Percentiles rank a stretch among this genome's conserved stretches.
phyloP scores from a whole-genome alignment of 176 grass and related monocot species.

The Metroxylon sagu region DNA sequence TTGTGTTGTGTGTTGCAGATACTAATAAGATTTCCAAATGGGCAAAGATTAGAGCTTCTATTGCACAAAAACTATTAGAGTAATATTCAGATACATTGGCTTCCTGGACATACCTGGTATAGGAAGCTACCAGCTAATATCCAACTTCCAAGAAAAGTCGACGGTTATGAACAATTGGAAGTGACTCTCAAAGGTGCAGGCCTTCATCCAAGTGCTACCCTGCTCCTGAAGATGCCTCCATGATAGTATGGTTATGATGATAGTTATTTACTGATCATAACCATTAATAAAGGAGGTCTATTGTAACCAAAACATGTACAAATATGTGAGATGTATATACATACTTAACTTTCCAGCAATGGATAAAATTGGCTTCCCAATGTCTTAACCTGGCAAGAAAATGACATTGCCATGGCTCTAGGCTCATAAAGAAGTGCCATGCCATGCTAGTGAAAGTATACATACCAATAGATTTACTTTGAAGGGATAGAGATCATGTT shows the following conservation, averaged over 20 bases:
- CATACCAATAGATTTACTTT: no score
- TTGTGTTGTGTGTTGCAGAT: constrained; percentile 36
- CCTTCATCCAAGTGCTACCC: constrained; percentile 46
- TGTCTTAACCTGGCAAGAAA: no score
- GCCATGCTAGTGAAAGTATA: no score
- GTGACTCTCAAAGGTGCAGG: constrained; percentile 50
- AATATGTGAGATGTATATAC: no score
- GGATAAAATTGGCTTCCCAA: no score
- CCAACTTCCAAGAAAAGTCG: constrained; percentile 49
- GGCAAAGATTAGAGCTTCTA: constrained; percentile 46
- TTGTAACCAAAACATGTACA: no score
- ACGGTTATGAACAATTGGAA: constrained; percentile 43
- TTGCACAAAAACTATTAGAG: constrained; percentile 42
- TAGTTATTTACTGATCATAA: no score
- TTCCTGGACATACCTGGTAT: constrained; percentile 35
- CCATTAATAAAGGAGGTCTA: no score
- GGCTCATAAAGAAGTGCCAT: no score
- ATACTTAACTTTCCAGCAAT: no score
- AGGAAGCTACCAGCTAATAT: constrained; percentile 40
- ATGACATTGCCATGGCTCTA: no score
- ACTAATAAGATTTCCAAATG: constrained; percentile 70
- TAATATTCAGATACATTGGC: constrained; percentile 40
- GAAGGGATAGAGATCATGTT: no score
- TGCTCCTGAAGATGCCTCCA: constrained; percentile 48
- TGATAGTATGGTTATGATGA: constrained; percentile 3